phyloP scores from a whole-genome alignment of 176 grass and related monocot genomes.

The Carex scoparia region DNA sequence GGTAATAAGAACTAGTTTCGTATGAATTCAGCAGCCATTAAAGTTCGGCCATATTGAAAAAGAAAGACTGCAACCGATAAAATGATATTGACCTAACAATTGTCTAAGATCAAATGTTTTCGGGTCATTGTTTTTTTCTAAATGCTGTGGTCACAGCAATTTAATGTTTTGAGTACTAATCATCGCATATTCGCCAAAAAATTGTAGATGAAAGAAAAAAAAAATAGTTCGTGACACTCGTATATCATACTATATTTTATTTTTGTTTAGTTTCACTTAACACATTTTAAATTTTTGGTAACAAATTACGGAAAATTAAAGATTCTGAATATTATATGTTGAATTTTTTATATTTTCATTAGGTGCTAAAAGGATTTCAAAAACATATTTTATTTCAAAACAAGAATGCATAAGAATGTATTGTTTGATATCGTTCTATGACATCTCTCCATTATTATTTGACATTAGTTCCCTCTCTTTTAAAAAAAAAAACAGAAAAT shows the following conservation, averaged over 20 bases:
- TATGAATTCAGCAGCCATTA: no score
- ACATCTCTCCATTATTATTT: not conserved
- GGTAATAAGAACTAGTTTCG: no score
- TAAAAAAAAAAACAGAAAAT: no score
- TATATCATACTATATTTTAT: no score
- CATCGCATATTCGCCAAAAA: not conserved
- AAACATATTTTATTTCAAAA: not conserved
- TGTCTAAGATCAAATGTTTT: no score
- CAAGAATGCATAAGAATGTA: no score
- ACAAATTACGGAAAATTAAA: not conserved
- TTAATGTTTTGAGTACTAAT: not conserved
- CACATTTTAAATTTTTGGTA: not conserved
- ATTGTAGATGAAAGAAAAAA: not conserved
- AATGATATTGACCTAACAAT: no score
- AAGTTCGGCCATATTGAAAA: no score
- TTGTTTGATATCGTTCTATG: not conserved
- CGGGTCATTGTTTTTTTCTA: no score
- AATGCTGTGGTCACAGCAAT: no score
- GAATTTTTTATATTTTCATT: not conserved
- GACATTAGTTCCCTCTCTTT: not conserved
- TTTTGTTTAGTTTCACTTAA: not conserved
- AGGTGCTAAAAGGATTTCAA: not conserved
- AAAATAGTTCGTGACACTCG: not conserved
- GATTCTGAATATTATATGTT: not conserved
- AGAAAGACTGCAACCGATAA: no score